Evolutionary conservation across 75 land plant species (phyloP).

Genomic region (Pinus taeda): DNA sequence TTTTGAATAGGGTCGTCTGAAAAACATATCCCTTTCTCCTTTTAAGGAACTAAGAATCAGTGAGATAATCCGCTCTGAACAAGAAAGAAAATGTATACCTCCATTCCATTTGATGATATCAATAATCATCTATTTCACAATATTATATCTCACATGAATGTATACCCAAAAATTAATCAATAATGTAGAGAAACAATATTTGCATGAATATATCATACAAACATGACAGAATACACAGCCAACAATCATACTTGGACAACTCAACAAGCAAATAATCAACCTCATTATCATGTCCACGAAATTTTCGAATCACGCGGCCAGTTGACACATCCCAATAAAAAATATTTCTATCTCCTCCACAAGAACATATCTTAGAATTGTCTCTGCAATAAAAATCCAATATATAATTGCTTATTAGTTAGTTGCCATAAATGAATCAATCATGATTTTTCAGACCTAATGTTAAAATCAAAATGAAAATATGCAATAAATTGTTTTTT

Average conservation of each 20-base stretch:
- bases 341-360: slow-evolving; percentile 93
- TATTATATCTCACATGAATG: slow-evolving; percentile 1
- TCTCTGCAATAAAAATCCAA: slow-evolving; percentile 43
- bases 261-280: slow-evolving; percentile 17
- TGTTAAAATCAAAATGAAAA: neutral
- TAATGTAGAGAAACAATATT: neutral
- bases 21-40: neutral
- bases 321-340: slow-evolving; percentile 94
- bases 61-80: neutral
- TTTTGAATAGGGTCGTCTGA: too few relatives aligned
- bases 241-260: neutral
- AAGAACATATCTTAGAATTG: slow-evolving; percentile 83
- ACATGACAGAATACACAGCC: neutral
- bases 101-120: neutral
- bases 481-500: neutral
- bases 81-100: neutral
- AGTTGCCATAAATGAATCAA: neutral
- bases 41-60: neutral
- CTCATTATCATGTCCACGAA: slow-evolving; percentile 97
- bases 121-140: neutral
- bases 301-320: slow-evolving; percentile 95
- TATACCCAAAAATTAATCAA: neutral
- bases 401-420: neutral
- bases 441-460: neutral
- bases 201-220: slow-evolving; percentile 7